phyloP scores from a whole-genome alignment of 768 basidiomycete species.

The Auricularia auricula-judae region DNA sequence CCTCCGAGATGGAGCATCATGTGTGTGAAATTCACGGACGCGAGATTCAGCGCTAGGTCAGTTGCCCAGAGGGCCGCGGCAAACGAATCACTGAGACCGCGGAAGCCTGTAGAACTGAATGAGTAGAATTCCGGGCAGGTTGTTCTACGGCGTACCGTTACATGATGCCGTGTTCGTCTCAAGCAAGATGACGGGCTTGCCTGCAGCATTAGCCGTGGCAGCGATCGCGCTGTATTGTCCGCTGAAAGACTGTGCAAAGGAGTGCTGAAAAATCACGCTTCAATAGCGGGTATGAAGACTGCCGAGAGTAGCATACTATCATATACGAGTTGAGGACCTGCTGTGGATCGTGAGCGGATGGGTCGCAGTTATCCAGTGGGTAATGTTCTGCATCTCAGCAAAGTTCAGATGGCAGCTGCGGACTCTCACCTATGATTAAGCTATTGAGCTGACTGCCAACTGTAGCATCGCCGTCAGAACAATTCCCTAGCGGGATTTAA shows the following conservation, averaged over 20 bases:
- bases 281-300: background rate
- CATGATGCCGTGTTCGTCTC: constrained; percentile 55
- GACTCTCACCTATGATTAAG: background rate
- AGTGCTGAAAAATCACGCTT: constrained; percentile 5
- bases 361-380: background rate
- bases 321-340: background rate
- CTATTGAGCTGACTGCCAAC: background rate
- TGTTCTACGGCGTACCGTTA: constrained; percentile 16
- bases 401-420: background rate
- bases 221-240: constrained; percentile 27
- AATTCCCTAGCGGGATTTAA: background rate
- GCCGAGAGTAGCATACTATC: background rate
- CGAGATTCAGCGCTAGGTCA: constrained; percentile 51
- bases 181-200: constrained; percentile 50
- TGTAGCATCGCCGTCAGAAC: background rate
- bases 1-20: constrained; percentile 49
- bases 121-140: no score
- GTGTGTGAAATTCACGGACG: constrained; percentile 40
- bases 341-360: background rate
- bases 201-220: constrained; percentile 18
- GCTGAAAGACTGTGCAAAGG: constrained; percentile 22
- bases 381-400: background rate
- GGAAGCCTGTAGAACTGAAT: constrained; percentile 18
- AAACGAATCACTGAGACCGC: constrained; percentile 47
- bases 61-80: constrained; percentile 51